A percentile compares a stretch with the other conserved stretches of the same genome.
phyloP scores from a whole-genome alignment of 2,329 filamentous ascomycete species.

The Lecanoromycetidae sp. region DNA sequence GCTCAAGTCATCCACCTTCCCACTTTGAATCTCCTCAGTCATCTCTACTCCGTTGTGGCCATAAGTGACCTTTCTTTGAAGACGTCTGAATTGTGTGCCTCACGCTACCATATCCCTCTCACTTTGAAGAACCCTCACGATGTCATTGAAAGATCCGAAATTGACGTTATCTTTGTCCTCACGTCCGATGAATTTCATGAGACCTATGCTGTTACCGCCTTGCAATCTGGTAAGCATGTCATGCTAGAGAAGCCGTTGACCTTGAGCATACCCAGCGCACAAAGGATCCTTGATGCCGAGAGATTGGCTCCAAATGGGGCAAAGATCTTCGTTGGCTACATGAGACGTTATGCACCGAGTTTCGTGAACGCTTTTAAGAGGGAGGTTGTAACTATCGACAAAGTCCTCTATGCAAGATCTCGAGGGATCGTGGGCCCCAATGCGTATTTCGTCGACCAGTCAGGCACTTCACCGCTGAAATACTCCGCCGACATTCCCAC shows the following conservation, averaged over 20 bases:
- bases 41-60: constrained; percentile 36
- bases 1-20: constrained; percentile 44
- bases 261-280: constrained; percentile 35
- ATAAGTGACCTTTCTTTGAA: constrained; percentile 22
- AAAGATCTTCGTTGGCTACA: constrained; percentile 48
- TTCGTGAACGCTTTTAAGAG: constrained; percentile 40
- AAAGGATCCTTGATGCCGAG: constrained; percentile 41
- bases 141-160: constrained; percentile 31
- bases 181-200: constrained; percentile 40
- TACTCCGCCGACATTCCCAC: neutral
- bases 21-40: constrained; percentile 33
- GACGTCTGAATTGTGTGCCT: constrained; percentile 30
- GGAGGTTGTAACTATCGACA: constrained; percentile 41
- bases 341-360: constrained; percentile 47
- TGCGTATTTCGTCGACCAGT: constrained; percentile 24
- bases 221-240: constrained; percentile 43
- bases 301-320: constrained; percentile 28
- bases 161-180: constrained; percentile 37
- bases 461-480: constrained; percentile 20
- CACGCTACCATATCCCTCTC: constrained; percentile 26
- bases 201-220: constrained; percentile 39
- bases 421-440: constrained; percentile 46
- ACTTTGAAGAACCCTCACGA: constrained; percentile 30
- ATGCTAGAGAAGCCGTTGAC: constrained; percentile 50
- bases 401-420: constrained; percentile 44